Base-by-base conservation (phyloP, 148 eudicot species). In the Camellia japonica region DNA sequence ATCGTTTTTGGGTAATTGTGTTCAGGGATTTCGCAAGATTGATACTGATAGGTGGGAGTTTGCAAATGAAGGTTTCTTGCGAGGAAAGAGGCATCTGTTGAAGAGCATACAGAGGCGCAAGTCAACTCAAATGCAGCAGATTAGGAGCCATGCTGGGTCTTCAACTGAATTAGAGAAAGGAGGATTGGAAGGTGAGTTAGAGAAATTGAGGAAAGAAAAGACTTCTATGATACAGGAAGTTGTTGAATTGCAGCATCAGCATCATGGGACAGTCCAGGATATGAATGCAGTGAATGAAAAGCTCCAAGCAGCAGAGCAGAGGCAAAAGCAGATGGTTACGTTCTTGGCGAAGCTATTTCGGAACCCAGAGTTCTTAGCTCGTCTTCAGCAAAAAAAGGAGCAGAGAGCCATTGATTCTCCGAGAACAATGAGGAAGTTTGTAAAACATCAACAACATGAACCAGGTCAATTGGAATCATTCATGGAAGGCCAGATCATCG, bases 21-120 rank as follows among this genome's bases (percentile, higher is more conserved):
- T 87, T 78, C 87, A 93, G 98, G 97, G 97, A 60, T 93, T 95
- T 79, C 97, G 94, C n/a, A 95, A 95, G 87, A 79, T 93, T 82
- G 92, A 93, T 83, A 41, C 92, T 46, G 94, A 91, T 62, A 93
- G 80, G 81, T 94, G 97, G 97, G 97, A 94, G 81, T 94, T 94
- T 74, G 95, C 97, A 0, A 90, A 89, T 41, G 89, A 90, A 83
- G 87, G 89, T 4, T 95, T 95, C 80, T 43, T 90, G 77, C 87
- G 82, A 74, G 98, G 97, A 75, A 83, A 84, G 79, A 93, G 85
- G 65, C 93, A 91, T 78, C 82, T 93, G 43, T 78, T 95, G 88
- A 91, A 83, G 91, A 90, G 86, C 84, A 95, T 95, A 63, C 96
- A 87, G 75, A 87, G 97, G 89, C 90, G 93, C 73, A 93, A 83